Evolutionary conservation across 1,284 basidiomycete genomes (phyloP).

Genomic region (Tilletia setariae): DNA sequence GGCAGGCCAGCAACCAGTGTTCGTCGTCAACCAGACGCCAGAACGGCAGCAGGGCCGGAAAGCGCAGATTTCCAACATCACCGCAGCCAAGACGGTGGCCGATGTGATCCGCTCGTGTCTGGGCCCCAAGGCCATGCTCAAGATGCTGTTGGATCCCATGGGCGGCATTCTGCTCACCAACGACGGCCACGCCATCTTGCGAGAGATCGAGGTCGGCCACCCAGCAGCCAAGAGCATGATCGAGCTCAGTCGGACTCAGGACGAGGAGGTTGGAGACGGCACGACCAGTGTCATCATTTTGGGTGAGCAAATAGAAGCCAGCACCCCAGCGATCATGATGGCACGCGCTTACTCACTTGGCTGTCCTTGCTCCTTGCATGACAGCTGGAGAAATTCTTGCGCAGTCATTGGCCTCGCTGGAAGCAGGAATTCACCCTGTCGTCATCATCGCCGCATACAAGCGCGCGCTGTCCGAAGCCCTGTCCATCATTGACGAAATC

Average conservation of each 20-base stretch:
- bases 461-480: slow-evolving; percentile 84
- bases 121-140: slow-evolving; percentile 96
- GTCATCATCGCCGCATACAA: slow-evolving; percentile 98
- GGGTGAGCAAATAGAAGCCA: slow-evolving; percentile 60
- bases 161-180: slow-evolving; percentile 67
- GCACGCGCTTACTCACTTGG: not conserved
- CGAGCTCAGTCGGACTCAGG: slow-evolving; percentile 92
- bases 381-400: slow-evolving; percentile 97
- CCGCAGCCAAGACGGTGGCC: slow-evolving; percentile 95
- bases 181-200: slow-evolving; percentile 93
- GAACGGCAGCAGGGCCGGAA: slow-evolving; percentile 90
- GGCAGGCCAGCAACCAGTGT: slow-evolving; percentile 52
- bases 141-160: slow-evolving; percentile 86
- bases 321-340: not conserved
- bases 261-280: slow-evolving; percentile 97
- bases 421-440: slow-evolving; percentile 95
- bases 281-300: slow-evolving; percentile 97
- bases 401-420: slow-evolving; percentile 83
- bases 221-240: slow-evolving; percentile 99
- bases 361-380: not conserved
- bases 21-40: slow-evolving; percentile 69
- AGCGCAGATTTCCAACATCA: slow-evolving; percentile 95
- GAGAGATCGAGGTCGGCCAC: slow-evolving; percentile 96
- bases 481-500: slow-evolving; percentile 80
- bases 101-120: slow-evolving; percentile 98